A percentile compares a stretch with the other conserved stretches of the same genome.
These are phyloP conservation scores for Colletotrichum lupini DNA, from an alignment of 2,329 filamentous ascomycete genomes.

Conservation along the genomic window DNA sequence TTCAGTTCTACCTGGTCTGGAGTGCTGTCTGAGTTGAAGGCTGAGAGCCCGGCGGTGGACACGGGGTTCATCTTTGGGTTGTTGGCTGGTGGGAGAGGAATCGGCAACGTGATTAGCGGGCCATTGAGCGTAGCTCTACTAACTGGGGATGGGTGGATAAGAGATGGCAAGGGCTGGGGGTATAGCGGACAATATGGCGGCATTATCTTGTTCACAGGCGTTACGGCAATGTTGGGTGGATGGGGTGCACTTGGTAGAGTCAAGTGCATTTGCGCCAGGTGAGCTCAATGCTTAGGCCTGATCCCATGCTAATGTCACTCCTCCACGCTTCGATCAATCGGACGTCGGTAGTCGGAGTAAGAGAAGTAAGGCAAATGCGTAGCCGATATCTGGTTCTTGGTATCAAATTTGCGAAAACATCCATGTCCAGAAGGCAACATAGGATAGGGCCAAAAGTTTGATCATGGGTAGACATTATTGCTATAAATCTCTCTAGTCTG, in stretches of 20 bases:
- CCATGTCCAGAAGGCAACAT: background rate
- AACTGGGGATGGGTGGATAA: background rate
- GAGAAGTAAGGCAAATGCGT: too few species aligned
- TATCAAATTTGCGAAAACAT: background rate
- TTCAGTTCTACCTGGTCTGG: conserved; percentile 63
- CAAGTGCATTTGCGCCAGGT: background rate
- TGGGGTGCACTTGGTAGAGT: background rate
- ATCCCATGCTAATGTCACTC: too few species aligned
- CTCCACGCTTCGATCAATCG: too few species aligned
- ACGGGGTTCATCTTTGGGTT: background rate
- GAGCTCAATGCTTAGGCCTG: background rate
- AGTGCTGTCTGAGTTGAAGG: conserved; percentile 36
- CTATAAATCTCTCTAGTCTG: background rate
- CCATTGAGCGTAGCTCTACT: background rate
- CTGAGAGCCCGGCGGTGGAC: background rate
- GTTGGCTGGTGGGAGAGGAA: background rate
- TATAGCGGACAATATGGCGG: background rate
- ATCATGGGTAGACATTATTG: background rate
- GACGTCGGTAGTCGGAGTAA: too few species aligned
- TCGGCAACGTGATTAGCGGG: background rate
- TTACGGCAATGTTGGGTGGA: background rate
- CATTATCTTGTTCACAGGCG: background rate
- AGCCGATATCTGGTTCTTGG: too few species aligned
- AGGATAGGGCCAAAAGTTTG: too few species aligned
- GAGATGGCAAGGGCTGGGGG: background rate